These are phyloP conservation scores for Anethum foeniculum DNA, from an alignment of 140 eudicot genomes.

Conservation along the genomic window DNA sequence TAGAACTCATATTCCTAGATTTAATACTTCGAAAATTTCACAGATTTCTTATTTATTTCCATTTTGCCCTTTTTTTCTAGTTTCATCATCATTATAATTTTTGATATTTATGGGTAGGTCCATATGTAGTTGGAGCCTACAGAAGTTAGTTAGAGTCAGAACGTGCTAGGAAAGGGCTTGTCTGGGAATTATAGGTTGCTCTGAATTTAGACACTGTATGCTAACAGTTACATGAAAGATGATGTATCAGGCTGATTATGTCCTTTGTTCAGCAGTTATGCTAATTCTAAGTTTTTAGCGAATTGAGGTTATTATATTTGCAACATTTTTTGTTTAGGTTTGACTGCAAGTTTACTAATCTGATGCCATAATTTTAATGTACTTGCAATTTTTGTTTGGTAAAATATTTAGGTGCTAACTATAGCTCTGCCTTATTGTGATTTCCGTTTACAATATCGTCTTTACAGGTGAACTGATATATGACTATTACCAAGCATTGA, in stretches of 20 bases:
- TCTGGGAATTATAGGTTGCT: background rate
- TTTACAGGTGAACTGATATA: background rate
- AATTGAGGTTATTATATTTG: background rate
- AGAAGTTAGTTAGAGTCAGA: background rate
- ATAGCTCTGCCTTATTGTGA: background rate
- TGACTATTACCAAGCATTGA: background rate
- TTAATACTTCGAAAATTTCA: background rate
- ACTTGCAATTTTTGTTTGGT: constrained; percentile 1
- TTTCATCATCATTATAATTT: background rate
- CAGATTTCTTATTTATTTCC: background rate
- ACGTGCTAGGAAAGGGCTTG: background rate
- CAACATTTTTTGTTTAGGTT: background rate
- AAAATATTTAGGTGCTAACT: background rate
- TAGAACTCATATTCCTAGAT: background rate
- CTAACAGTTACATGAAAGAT: background rate
- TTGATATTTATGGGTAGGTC: background rate
- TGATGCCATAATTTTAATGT: background rate
- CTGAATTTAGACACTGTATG: background rate
- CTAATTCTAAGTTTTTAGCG: background rate
- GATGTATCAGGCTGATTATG: background rate
- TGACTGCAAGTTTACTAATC: background rate
- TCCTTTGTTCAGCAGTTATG: background rate
- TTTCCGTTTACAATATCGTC: background rate
- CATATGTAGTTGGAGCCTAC: background rate
- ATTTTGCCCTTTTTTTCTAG: background rate